Evolutionary conservation across 306 rosid species (phyloP).

Genomic region (Quercus mongolica): DNA sequence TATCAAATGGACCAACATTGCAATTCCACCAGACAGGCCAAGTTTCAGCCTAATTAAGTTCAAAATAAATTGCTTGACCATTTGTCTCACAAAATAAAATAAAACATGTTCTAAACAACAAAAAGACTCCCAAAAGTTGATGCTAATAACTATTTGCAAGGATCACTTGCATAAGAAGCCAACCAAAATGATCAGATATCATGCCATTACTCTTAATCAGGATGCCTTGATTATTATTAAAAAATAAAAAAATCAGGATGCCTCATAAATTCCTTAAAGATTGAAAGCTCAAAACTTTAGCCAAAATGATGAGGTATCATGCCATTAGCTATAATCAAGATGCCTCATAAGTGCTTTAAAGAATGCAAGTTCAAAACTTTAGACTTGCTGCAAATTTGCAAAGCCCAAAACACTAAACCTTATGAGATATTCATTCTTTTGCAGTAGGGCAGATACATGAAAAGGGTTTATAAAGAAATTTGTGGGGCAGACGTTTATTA

Average conservation of each 20-base stretch:
- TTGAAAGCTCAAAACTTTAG: too few relatives aligned
- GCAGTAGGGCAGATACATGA: background rate
- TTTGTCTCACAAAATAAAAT: background rate
- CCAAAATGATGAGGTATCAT: background rate
- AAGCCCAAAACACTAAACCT: background rate
- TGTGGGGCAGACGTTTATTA: background rate
- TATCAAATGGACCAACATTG: background rate
- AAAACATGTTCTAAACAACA: background rate
- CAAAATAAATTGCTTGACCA: background rate
- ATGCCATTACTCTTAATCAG: background rate
- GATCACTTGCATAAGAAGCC: background rate
- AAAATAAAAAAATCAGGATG: too few relatives aligned
- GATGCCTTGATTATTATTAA: background rate
- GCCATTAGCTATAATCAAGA: background rate
- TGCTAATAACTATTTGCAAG: background rate
- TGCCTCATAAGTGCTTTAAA: background rate
- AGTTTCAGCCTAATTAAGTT: background rate
- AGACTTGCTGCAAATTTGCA: background rate
- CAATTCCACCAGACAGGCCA: background rate
- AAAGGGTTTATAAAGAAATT: background rate
- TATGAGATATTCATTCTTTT: background rate
- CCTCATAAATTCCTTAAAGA: too few relatives aligned
- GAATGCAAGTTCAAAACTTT: background rate
- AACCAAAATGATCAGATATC: constrained; percentile 2
- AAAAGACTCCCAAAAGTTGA: background rate